These are phyloP conservation scores for Rhazya stricta DNA, from an alignment of 257 asterid species.

Conservation along the genomic window DNA sequence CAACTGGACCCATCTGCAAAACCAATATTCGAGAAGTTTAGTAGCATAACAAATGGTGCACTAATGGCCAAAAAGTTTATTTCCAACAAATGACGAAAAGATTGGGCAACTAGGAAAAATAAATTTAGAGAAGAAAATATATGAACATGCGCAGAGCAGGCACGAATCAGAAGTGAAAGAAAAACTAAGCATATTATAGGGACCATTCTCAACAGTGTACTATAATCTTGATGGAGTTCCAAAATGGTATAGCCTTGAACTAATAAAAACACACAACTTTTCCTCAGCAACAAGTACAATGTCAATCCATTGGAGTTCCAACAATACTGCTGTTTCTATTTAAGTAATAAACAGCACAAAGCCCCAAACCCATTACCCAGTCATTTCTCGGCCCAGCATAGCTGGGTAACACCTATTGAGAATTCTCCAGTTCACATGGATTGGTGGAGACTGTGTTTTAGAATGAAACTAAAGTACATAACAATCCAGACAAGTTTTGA, in stretches of 20 bases:
- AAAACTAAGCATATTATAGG: neutral
- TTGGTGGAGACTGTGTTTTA: neutral
- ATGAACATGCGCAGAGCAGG: neutral
- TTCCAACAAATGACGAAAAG: slow-evolving; percentile 13
- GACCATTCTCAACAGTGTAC: neutral
- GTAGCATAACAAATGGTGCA: neutral
- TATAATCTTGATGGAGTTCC: neutral
- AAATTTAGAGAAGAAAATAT: neutral
- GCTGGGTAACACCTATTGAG: neutral
- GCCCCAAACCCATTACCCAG: neutral
- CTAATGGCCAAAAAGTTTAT: neutral
- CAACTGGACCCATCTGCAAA: slow-evolving; percentile 74
- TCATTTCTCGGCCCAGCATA: neutral
- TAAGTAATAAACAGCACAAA: neutral
- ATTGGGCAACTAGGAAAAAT: neutral
- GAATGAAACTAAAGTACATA: neutral
- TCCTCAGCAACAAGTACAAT: neutral
- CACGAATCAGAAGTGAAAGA: neutral
- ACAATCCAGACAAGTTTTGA: neutral
- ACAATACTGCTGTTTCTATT: neutral
- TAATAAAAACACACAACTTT: neutral
- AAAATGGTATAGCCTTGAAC: neutral
- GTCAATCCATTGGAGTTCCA: neutral
- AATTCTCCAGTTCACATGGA: neutral
- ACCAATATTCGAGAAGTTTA: neutral